These are phyloP conservation scores for Arachis stenosperma DNA, from an alignment of 306 rosid genomes.

Conservation along the genomic window DNA sequence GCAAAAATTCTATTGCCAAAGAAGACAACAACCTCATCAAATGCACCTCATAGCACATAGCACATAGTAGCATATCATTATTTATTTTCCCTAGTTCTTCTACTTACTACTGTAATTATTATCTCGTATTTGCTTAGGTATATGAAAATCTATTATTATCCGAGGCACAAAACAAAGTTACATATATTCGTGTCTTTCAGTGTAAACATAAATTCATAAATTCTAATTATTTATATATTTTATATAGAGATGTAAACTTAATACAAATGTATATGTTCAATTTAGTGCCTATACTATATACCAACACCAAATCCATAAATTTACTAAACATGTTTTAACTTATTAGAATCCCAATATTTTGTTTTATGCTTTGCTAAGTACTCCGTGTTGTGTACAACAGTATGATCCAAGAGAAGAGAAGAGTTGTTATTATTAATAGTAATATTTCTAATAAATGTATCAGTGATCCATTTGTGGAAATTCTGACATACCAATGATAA, in stretches of 20 bases:
- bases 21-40: constrained; percentile 59
- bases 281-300: too few species aligned
- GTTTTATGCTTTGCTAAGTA: too few species aligned
- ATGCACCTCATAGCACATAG: constrained; percentile 22
- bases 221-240: too few species aligned
- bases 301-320: too few species aligned
- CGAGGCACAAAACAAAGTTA: constrained; percentile 4
- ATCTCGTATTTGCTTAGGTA: constrained; percentile 29
- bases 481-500: constrained; percentile 32
- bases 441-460: neutral
- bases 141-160: constrained; percentile 22
- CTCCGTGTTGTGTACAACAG: too few species aligned
- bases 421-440: too few species aligned
- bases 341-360: too few species aligned
- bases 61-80: neutral
- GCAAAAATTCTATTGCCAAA: constrained; percentile 82
- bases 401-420: too few species aligned
- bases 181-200: neutral
- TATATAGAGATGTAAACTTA: too few species aligned
- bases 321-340: too few species aligned
- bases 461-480: constrained; percentile 28
- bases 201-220: neutral
- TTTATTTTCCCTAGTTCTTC: constrained; percentile 12
- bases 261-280: too few species aligned
- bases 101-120: constrained; percentile 18